A percentile compares a stretch with the other conserved stretches of the same genome.
Conservation (phyloP, 768 basidiomycete species). For the Lentinus tigrinus region DNA sequence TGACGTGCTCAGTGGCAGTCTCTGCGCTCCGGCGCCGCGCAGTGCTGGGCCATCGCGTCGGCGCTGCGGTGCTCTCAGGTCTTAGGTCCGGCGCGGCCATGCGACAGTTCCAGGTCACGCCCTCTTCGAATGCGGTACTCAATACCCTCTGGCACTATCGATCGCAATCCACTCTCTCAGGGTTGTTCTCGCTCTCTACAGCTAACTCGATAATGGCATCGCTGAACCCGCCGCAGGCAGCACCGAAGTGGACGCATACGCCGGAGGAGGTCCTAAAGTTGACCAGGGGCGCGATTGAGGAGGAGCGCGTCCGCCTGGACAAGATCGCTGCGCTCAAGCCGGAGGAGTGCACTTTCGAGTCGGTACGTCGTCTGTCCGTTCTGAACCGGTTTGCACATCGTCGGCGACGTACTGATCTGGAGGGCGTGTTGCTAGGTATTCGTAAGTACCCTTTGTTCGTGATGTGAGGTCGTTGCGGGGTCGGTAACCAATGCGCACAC, state of each 20-base stretch:
- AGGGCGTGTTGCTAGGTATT: constrained; percentile 55
- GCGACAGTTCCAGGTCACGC: constrained; percentile 16
- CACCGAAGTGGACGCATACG: constrained; percentile 67
- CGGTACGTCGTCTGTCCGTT: constrained; percentile 43
- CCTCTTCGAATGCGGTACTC: constrained; percentile 2
- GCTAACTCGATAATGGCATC: constrained; percentile 37
- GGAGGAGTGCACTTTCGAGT: constrained; percentile 61
- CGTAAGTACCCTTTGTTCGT: constrained; percentile 45
- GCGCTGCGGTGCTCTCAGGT: constrained; percentile 10
- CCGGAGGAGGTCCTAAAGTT: constrained; percentile 56
- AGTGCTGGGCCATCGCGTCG: constrained; percentile 3
- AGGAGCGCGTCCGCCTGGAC: constrained; percentile 55
- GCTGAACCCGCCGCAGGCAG: constrained; percentile 61
- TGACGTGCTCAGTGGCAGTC: constrained; percentile 11
- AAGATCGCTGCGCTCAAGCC: constrained; percentile 55
- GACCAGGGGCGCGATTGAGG: constrained; percentile 58
- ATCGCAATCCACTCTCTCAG: constrained; percentile 26
- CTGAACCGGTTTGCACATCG: not conserved
- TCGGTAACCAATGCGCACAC: constrained; percentile 13
- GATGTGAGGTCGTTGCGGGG: constrained; percentile 16
- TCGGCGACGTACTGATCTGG: not conserved
- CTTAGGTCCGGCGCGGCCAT: constrained; percentile 9
- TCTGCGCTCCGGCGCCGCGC: constrained; percentile 11
- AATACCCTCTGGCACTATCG: constrained; percentile 18
- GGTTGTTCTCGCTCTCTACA: constrained; percentile 25